These are phyloP conservation scores for Pichia cabralensis DNA, from an alignment of 805 yeast genomes.

Conservation along the genomic window DNA sequence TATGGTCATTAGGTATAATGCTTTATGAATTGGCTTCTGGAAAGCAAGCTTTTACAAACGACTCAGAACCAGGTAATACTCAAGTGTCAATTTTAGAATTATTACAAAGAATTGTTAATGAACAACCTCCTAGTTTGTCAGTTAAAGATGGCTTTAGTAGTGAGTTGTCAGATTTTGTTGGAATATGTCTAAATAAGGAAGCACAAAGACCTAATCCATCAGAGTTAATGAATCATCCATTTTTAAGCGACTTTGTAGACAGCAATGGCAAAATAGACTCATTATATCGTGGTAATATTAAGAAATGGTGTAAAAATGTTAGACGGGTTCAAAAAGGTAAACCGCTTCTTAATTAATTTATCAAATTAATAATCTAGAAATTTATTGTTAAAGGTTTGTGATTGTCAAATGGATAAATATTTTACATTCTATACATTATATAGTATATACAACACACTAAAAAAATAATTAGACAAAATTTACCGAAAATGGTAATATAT, in stretches of 20 bases:
- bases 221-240: constrained; percentile 42
- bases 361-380: too few species aligned
- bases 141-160: constrained; percentile 35
- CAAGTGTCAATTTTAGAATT: constrained; percentile 89
- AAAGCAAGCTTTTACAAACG: constrained; percentile 60
- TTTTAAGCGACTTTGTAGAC: constrained; percentile 20
- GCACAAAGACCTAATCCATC: constrained; percentile 67
- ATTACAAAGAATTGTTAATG: constrained; percentile 87
- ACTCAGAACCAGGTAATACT: constrained; percentile 26
- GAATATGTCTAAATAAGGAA: constrained; percentile 63
- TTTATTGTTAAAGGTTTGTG: too few species aligned
- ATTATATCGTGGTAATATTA: constrained; percentile 20
- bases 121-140: constrained; percentile 67
- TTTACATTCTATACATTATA: too few species aligned
- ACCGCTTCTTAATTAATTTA: constrained; percentile 6
- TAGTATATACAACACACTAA: too few species aligned
- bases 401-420: too few species aligned
- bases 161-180: constrained; percentile 57
- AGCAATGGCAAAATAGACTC: constrained; percentile 24
- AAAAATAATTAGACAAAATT: too few species aligned
- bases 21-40: constrained; percentile 85
- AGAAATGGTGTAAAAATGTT: constrained; percentile 29
- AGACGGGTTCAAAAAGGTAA: constrained; percentile 29
- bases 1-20: constrained; percentile 94
- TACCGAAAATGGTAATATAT: neutral